Evolutionary conservation across 2,329 filamentous ascomycete genomes (phyloP), one percentile per base, ranked within the genome.

Genomic region (Exophiala sideris): DNA sequence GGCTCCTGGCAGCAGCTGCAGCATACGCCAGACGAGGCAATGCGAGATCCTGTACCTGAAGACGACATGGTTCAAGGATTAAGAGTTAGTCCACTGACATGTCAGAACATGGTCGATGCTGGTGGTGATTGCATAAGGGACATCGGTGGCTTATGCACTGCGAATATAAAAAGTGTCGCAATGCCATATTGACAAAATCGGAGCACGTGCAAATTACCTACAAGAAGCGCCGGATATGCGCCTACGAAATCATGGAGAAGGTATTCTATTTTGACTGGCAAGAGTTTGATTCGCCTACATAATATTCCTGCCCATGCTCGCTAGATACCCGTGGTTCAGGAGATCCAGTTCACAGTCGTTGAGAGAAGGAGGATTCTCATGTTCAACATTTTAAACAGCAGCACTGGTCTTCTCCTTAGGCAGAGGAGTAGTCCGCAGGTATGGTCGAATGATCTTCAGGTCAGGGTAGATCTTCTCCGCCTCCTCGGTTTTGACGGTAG

Each of bases 401-500:
- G 78, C 24, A 8, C 24, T 76, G 33, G 79, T 82, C 73, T 82
- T 73, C 66, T 82, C 79, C 71, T 80, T 79, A 58, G 80, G 76
- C 48, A 83, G 73, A 57, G 80, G 79, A 44, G 80, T 83, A 70
- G 80, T 81, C 21, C 81, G 70, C 50, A 84, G 73, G 72, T 84
- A 84, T 39, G 81, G 82, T 77, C 83, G 84, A 58, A 85, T 79
- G 57, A 83, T 79, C 65, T 75, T 77, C 70, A 84, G 76, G 59
- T 83, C 73, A 9, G 81, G 80, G 73, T 81, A 84, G 50, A 81
- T 71, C 62, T 77, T 75, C 73, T 82, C 79, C 21, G 80, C 81
- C 65, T 81, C 73, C 53, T 81, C 79, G 64, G 77, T 81, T 70
- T 76, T 80, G 66, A 84, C 75, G 60, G 69, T 70, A 50, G 81